Evolutionary conservation across 257 asterid species (phyloP).

Genomic region (Leptodermis oblonga): DNA sequence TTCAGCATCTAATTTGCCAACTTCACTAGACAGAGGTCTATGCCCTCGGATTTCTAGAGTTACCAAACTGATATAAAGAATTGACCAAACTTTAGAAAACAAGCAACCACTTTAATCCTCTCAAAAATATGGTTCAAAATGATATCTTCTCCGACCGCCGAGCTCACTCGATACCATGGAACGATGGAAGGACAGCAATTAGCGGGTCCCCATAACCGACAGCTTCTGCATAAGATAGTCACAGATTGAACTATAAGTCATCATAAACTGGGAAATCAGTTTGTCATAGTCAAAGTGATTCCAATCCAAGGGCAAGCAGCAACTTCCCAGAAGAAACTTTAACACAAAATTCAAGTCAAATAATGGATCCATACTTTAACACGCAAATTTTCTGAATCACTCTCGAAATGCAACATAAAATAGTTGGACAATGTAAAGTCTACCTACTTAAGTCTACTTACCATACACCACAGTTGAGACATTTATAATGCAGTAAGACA

Average conservation of each 20-base stretch:
- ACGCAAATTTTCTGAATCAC: neutral
- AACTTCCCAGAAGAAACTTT: neutral
- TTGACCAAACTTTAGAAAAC: conserved; percentile 3
- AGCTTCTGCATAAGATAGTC: conserved; percentile 24
- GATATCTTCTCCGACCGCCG: conserved; percentile 2
- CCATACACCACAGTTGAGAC: neutral
- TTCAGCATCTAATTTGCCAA: conserved; percentile 15
- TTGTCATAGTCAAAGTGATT: neutral
- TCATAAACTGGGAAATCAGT: neutral
- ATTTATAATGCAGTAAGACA: neutral
- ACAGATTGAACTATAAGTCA: neutral
- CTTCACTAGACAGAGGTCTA: conserved; percentile 12
- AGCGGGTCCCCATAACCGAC: conserved; percentile 51
- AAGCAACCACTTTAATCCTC: conserved; percentile 11
- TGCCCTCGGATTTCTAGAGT: conserved; percentile 10
- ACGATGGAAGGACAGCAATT: conserved; percentile 39
- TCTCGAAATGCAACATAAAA: neutral
- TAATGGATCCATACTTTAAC: neutral
- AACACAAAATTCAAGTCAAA: neutral
- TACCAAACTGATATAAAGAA: conserved; percentile 8
- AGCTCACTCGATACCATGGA: conserved; percentile 44
- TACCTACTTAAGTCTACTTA: neutral
- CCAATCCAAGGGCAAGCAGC: conserved; percentile 4
- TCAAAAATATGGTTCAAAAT: conserved; percentile 5
- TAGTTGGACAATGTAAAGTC: no score